These are phyloP conservation scores for Ganoderma meredithae DNA, from an alignment of 1,284 basidiomycete genomes.

Conservation along the genomic window DNA sequence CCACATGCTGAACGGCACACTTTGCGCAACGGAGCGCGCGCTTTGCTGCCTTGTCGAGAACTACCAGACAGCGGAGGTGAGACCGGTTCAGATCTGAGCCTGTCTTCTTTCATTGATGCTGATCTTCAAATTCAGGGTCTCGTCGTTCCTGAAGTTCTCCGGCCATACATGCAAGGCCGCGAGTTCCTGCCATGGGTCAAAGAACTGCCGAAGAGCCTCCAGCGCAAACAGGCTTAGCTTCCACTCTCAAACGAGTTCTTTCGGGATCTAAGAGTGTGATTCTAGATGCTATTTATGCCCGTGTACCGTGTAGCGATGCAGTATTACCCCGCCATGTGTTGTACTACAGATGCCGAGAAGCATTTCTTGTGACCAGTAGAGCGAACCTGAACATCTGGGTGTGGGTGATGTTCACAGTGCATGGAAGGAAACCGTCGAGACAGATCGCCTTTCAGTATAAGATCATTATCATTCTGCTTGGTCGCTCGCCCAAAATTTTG, in stretches of 20 bases:
- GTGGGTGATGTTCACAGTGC: too few relatives aligned
- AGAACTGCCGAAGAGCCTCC: conserved; percentile 81
- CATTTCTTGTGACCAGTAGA: background rate
- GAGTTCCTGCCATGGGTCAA: conserved; percentile 92
- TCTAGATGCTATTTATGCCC: background rate
- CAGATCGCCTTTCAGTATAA: too few relatives aligned
- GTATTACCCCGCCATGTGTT: conserved; percentile 6
- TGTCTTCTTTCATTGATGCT: background rate
- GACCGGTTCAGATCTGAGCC: conserved; percentile 36
- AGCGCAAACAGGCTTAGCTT: conserved; percentile 72
- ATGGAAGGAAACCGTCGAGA: too few relatives aligned
- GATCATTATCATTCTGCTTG: too few relatives aligned
- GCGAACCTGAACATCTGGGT: too few relatives aligned
- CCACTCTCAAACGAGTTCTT: background rate
- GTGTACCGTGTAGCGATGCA: conserved; percentile 12
- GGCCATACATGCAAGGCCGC: conserved; percentile 96
- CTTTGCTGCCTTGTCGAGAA: conserved; percentile 99
- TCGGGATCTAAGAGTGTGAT: background rate
- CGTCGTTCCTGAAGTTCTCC: conserved; percentile 86
- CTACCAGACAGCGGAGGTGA: conserved; percentile 93
- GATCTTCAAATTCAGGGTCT: conserved; percentile 66
- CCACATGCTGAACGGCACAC: conserved; percentile 97
- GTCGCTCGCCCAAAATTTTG: too few relatives aligned
- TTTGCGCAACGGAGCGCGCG: conserved; percentile 96
- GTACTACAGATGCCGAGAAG: background rate